phyloP scores from a whole-genome alignment of 768 basidiomycete species.

The Pholiota conissans region DNA sequence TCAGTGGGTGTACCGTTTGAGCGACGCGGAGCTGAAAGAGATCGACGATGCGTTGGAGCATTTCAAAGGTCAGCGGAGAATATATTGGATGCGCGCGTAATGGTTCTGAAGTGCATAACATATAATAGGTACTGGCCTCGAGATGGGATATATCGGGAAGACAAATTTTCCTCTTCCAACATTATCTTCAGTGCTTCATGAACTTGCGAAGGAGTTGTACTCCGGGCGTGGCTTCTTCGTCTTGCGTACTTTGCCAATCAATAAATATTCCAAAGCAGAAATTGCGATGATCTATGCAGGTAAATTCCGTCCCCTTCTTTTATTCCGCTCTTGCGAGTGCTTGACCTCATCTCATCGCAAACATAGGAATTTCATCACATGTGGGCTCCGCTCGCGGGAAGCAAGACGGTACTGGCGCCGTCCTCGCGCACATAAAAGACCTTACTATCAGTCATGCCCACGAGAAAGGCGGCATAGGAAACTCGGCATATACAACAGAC shows the following conservation, averaged over 20 bases:
- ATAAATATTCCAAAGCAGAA: constrained; percentile 39
- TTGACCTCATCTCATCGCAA: too few species aligned
- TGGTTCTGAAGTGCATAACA: too few species aligned
- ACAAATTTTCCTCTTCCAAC: constrained; percentile 46
- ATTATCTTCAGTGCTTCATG: constrained; percentile 31
- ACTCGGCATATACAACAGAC: constrained; percentile 48
- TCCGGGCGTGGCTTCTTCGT: constrained; percentile 50
- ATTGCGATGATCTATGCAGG: constrained; percentile 46
- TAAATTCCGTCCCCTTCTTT: too few species aligned
- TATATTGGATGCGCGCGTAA: too few species aligned
- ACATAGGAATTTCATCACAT: constrained; percentile 43
- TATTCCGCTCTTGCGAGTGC: too few species aligned
- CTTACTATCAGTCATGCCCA: constrained; percentile 41
- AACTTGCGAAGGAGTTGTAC: constrained; percentile 41
- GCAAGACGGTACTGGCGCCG: constrained; percentile 43
- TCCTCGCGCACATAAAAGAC: constrained; percentile 49
- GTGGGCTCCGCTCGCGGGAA: constrained; percentile 43
- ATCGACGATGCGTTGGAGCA: constrained; percentile 38
- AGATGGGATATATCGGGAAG: constrained; percentile 33
- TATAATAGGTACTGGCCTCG: constrained; percentile 17
- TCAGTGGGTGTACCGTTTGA: constrained; percentile 44
- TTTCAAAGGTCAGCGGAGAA: constrained; percentile 34
- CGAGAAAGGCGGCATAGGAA: constrained; percentile 40
- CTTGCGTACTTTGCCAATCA: constrained; percentile 43
- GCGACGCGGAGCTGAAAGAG: constrained; percentile 32